phyloP scores from a whole-genome alignment of 352 stramenopile genomes.

The Blastocystis sp. region DNA sequence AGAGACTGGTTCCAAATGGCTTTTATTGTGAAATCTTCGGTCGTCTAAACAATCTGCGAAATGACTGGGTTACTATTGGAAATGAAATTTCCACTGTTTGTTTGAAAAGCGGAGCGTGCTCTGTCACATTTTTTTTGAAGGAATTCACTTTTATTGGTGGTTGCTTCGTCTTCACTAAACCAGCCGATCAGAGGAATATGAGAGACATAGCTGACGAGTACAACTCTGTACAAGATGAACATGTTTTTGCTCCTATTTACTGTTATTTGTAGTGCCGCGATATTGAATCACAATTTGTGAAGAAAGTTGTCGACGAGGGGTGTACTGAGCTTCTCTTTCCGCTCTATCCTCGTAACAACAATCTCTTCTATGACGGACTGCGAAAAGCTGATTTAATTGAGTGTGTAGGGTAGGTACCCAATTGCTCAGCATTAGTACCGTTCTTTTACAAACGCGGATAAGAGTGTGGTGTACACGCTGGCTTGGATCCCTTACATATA shows the following conservation, averaged over 20 bases:
- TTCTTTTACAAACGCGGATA: constrained; percentile 1
- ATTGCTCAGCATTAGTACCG: not conserved
- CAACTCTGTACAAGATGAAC: not conserved
- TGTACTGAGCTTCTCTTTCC: not conserved
- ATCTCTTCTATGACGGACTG: constrained; percentile 40
- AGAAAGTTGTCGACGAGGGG: not conserved
- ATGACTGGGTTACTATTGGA: constrained; percentile 34
- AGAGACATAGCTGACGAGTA: not conserved
- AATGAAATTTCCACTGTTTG: constrained; percentile 20
- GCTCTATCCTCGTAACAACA: constrained; percentile 18
- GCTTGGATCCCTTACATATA: not conserved
- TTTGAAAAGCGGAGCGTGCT: not conserved
- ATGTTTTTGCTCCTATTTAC: not conserved
- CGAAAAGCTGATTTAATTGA: not conserved
- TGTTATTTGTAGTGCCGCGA: not conserved
- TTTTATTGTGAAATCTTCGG: constrained; percentile 18
- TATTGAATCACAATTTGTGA: not conserved
- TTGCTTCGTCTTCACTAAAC: not conserved
- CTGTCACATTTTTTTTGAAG: not conserved
- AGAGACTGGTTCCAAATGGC: constrained; percentile 50
- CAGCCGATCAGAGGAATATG: not conserved
- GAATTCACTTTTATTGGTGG: not conserved
- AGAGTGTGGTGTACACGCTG: not conserved
- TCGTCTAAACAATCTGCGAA: not conserved
- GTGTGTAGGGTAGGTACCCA: not conserved